Evolutionary conservation across 2,329 filamentous ascomycete species (phyloP).

Genomic region (Nannizzia gypsea): DNA sequence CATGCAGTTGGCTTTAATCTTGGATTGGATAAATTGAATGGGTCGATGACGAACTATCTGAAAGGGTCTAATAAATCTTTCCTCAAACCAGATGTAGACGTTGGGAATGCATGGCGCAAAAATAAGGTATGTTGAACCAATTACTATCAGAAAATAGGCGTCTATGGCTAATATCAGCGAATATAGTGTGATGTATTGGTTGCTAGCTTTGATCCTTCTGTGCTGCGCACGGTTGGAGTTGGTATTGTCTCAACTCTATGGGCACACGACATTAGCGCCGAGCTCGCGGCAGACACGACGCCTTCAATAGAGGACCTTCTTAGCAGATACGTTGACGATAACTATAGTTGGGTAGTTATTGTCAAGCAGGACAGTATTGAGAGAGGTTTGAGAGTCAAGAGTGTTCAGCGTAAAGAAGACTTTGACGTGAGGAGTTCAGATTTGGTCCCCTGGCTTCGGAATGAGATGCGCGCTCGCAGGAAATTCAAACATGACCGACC

Average conservation of each 20-base stretch:
- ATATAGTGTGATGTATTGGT: slow-evolving; percentile 74
- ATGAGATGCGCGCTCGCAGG: slow-evolving; percentile 70
- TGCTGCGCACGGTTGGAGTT: slow-evolving; percentile 64
- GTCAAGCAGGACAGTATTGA: slow-evolving; percentile 57
- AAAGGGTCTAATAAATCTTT: slow-evolving; percentile 41
- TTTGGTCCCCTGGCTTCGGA: slow-evolving; percentile 66
- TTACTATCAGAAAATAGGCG: slow-evolving; percentile 6
- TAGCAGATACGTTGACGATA: slow-evolving; percentile 56
- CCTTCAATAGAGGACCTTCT: slow-evolving; percentile 61
- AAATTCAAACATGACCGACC: slow-evolving; percentile 42
- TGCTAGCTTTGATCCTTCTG: slow-evolving; percentile 68
- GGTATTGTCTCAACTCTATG: slow-evolving; percentile 70
- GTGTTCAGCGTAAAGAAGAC: slow-evolving; percentile 66
- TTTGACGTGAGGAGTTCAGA: slow-evolving; percentile 62
- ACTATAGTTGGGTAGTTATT: slow-evolving; percentile 80
- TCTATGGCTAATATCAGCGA: background rate
- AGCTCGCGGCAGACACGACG: slow-evolving; percentile 68
- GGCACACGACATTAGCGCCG: slow-evolving; percentile 72
- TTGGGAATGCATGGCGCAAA: slow-evolving; percentile 47
- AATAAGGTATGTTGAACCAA: slow-evolving; percentile 45
- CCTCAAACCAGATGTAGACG: slow-evolving; percentile 61
- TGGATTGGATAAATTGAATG: slow-evolving; percentile 70
- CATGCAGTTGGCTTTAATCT: slow-evolving; percentile 90
- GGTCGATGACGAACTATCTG: slow-evolving; percentile 45
- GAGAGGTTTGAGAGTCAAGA: slow-evolving; percentile 61